These are phyloP conservation scores for Hydrangea macrophylla DNA, from an alignment of 148 eudicot genomes.

Conservation along the genomic window DNA sequence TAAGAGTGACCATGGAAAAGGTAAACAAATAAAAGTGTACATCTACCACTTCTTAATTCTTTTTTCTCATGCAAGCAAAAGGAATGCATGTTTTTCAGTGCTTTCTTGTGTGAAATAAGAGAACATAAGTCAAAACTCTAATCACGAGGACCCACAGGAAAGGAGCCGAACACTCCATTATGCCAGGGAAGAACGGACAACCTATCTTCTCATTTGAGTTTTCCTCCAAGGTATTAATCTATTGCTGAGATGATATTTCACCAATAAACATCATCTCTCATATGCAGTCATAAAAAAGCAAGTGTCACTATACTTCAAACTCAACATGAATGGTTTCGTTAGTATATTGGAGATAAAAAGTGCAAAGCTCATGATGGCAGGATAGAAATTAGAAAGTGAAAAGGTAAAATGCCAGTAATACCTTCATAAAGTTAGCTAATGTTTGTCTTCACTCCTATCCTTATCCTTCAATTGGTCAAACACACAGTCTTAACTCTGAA, in stretches of 20 bases:
- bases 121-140: not conserved
- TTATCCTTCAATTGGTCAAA: too few relatives aligned
- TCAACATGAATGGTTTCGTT: not conserved
- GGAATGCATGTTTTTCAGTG: not conserved
- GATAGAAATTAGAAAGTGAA: not conserved
- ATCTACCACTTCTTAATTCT: not conserved
- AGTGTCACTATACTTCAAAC: not conserved
- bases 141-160: not conserved
- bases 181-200: not conserved
- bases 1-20: not conserved
- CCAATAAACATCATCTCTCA: not conserved
- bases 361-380: not conserved
- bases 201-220: not conserved
- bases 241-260: too few relatives aligned
- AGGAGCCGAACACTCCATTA: not conserved
- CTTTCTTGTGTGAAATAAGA: not conserved
- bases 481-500: too few relatives aligned
- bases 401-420: not conserved
- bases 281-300: not conserved
- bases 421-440: not conserved
- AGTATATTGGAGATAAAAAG: not conserved
- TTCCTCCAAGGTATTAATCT: not conserved
- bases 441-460: not conserved
- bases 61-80: not conserved
- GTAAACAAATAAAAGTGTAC: not conserved